Evolutionary conservation across 2,329 filamentous ascomycete genomes (phyloP), one percentile per base, ranked within the genome.

Genomic region (Cladosporium sp.): DNA sequence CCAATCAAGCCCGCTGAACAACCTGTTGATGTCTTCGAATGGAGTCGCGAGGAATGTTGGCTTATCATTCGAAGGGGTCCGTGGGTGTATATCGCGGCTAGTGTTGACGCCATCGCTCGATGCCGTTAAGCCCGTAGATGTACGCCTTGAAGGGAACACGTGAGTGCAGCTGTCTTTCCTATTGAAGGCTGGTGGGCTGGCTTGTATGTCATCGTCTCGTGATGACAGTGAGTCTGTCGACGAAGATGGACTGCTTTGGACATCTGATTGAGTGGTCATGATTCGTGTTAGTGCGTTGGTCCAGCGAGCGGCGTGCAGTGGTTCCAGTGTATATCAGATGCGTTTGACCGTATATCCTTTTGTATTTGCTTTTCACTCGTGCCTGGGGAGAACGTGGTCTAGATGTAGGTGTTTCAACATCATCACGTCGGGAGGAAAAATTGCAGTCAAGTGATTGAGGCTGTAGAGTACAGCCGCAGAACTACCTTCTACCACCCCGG

Each of bases 91-190:
- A n/a, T 12, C 7, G 5, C n/a, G n/a, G 21, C 40, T 46, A 21
- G n/a, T 23, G n/a, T 2, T 23, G 10, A n/a, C 7, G 3, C n/a
- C 5, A n/a, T 33, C 52, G 10, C 52, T 55, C 7, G 52, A 33
- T 21, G 52, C 16, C 31, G 18, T 33, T 18, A 29, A 18, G 10
- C 29, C 29, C 4, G 28, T 55, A 18, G 11, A 14, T 55, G 55
- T 16, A 3, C 29, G 18, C n/a, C 6, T 57, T 21, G n/a, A 10
- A 23, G 55, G 55, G 16, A 57, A 57, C 18, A 57, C 55, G 12
- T 57, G 55, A 33, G 55, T 57, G 23, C n/a, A 57, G 33, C 55
- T 57, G 23, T 57, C 55, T 33, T 23, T 57, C 23, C 55, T 37
- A 12, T 16, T 7, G 14, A 37, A 26, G 21, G 29, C 21, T 10